A percentile compares a stretch with the other conserved stretches of the same genome.
Evolutionary conservation across 805 yeast genomes (phyloP).

Genomic region (Lachancea nothofagi): DNA sequence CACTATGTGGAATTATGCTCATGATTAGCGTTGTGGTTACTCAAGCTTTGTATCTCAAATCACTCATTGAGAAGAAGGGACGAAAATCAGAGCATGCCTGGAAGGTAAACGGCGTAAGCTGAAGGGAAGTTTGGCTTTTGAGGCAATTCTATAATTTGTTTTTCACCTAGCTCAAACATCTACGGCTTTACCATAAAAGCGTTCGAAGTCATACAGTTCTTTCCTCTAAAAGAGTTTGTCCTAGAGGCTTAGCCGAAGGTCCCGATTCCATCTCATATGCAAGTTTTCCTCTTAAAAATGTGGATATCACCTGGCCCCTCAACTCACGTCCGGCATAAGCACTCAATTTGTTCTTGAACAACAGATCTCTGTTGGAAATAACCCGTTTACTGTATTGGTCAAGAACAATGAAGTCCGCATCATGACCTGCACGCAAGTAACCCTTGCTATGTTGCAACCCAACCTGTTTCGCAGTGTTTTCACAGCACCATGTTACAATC

Average conservation of each 20-base stretch:
- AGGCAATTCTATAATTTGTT: no score
- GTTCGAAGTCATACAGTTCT: constrained; percentile 39
- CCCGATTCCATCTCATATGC: constrained; percentile 56
- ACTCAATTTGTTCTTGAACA: constrained; percentile 81
- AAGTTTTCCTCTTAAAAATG: constrained; percentile 69
- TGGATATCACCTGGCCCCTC: constrained; percentile 71
- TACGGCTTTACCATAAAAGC: no score
- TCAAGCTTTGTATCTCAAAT: constrained; percentile 63
- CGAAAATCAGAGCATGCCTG: constrained; percentile 53
- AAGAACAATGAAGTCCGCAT: constrained; percentile 84
- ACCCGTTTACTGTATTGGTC: constrained; percentile 52
- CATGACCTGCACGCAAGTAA: constrained; percentile 61
- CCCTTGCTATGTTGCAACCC: constrained; percentile 76
- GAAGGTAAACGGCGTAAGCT: no score
- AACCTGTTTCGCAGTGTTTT: constrained; percentile 79
- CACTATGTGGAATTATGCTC: constrained; percentile 57
- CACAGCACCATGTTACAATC: constrained; percentile 73
- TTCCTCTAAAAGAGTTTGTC: constrained; percentile 56
- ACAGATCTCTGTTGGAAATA: constrained; percentile 50
- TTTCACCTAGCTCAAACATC: no score
- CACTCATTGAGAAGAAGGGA: constrained; percentile 44
- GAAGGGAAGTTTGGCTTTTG: no score
- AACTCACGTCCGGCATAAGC: constrained; percentile 73
- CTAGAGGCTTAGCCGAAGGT: constrained; percentile 51
- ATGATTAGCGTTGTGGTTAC: constrained; percentile 65